These are phyloP conservation scores for Leishmania arabica DNA, from an alignment of 208 protist species.

Conservation along the genomic window DNA sequence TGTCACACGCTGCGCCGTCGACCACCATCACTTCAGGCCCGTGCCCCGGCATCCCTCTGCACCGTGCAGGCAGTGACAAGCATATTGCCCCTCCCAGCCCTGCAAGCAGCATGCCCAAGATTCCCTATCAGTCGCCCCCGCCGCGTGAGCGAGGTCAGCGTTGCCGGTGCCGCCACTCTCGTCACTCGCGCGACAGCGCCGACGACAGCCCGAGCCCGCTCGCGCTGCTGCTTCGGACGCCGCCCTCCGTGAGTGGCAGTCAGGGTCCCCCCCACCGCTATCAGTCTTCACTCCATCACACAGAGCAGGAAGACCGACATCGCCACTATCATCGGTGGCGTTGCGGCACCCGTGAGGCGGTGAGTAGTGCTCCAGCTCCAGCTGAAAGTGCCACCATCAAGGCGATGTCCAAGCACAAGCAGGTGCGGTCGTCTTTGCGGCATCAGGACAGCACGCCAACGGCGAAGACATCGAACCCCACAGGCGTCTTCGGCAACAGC, in stretches of 20 bases:
- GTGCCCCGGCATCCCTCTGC: not conserved
- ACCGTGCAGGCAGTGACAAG: not conserved
- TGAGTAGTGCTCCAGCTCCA: not conserved
- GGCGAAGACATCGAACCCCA: not conserved
- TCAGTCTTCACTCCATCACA: not conserved
- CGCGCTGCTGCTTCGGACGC: constrained; percentile 2
- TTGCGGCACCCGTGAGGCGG: not conserved
- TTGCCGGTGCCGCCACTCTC: not conserved
- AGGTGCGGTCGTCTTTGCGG: not conserved
- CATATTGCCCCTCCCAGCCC: not conserved
- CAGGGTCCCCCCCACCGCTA: not conserved
- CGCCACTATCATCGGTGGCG: not conserved
- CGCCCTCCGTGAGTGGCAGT: not conserved
- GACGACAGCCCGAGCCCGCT: not conserved
- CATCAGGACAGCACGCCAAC: constrained; percentile 10
- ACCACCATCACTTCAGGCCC: not conserved
- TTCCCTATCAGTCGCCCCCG: not conserved
- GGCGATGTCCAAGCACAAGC: not conserved
- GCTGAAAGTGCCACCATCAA: constrained; percentile 1
- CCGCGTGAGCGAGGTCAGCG: not conserved
- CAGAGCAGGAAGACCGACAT: not conserved
- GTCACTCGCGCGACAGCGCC: not conserved
- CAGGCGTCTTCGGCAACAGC: constrained; percentile 3
- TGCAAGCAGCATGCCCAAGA: not conserved
- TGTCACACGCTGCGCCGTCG: not conserved